Percentiles rank a stretch among this genome's conserved stretches.
Evolutionary conservation across 352 stramenopile species (phyloP).

Genomic region (Salisapilia sapeloensis): DNA sequence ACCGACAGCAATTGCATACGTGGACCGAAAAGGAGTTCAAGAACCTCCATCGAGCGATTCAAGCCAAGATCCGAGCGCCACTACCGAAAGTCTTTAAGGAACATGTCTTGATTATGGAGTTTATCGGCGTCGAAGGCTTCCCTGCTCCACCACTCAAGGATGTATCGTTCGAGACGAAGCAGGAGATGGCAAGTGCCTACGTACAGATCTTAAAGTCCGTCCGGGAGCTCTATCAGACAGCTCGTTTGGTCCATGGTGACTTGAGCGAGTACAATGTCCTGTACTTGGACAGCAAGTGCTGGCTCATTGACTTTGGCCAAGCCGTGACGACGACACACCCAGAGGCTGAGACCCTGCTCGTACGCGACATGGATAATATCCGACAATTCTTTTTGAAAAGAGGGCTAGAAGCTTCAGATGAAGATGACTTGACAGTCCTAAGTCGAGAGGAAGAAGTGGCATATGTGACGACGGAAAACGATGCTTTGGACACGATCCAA

Average conservation of each 20-base stretch:
- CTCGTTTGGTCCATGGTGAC: slow-evolving; percentile 40
- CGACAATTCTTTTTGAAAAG: slow-evolving; percentile 55
- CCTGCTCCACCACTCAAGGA: slow-evolving; percentile 58
- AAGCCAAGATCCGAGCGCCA: slow-evolving; percentile 26
- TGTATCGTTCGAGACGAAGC: slow-evolving; percentile 15
- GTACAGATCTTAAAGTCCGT: slow-evolving; percentile 28
- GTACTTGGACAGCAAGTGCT: slow-evolving; percentile 40
- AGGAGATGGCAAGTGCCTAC: slow-evolving; percentile 30
- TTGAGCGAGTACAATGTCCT: slow-evolving; percentile 86
- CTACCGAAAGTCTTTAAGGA: slow-evolving; percentile 31
- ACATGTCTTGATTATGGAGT: slow-evolving; percentile 57
- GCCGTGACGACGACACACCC: slow-evolving; percentile 72
- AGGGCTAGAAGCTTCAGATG: slow-evolving; percentile 13
- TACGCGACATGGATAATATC: slow-evolving; percentile 60
- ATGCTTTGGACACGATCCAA: too few species aligned
- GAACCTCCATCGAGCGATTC: slow-evolving; percentile 34
- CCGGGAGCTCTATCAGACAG: slow-evolving; percentile 28
- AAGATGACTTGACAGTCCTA: too few species aligned
- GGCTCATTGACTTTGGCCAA: slow-evolving; percentile 88
- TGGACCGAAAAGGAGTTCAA: slow-evolving; percentile 66
- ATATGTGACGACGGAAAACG: too few species aligned
- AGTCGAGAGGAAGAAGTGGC: too few species aligned
- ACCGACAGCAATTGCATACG: slow-evolving; percentile 41
- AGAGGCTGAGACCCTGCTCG: slow-evolving; percentile 34
- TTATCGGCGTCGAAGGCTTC: slow-evolving; percentile 34